Evolutionary conservation across 345 rosid species (phyloP).

Genomic region (Crucihimalaya himalaica): DNA sequence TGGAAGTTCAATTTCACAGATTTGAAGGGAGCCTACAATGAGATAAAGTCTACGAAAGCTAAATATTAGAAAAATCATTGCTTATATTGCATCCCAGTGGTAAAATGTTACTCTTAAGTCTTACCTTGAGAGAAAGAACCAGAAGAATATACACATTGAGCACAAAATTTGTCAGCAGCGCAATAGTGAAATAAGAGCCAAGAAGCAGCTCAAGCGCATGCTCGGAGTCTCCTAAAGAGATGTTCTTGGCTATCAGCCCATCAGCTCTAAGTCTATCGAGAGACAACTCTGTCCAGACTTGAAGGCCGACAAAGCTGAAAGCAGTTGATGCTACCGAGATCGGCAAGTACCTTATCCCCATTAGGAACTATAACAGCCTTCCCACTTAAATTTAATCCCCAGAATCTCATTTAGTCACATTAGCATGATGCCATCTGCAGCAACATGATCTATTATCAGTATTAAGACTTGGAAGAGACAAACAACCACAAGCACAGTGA

Average conservation of each 20-base stretch:
- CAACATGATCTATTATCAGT: conserved; percentile 21
- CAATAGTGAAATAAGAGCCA: conserved; percentile 68
- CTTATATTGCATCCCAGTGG: neutral
- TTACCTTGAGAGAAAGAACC: conserved; percentile 82
- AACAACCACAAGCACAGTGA: neutral
- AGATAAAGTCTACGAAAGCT: neutral
- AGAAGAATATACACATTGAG: conserved; percentile 76
- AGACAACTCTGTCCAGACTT: conserved; percentile 72
- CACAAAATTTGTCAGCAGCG: conserved; percentile 69
- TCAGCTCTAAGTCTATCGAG: conserved; percentile 55
- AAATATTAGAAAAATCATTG: neutral
- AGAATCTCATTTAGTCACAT: conserved; percentile 45
- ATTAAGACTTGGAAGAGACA: neutral
- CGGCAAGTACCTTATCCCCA: conserved; percentile 72
- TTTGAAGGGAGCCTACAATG: neutral
- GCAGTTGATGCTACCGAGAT: conserved; percentile 65
- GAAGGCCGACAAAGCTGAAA: conserved; percentile 73
- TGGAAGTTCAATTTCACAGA: neutral
- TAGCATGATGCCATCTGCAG: conserved; percentile 40
- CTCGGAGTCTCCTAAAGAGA: conserved; percentile 52
- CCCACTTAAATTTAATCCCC: conserved; percentile 44
- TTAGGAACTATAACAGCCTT: conserved; percentile 44
- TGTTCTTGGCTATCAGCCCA: conserved; percentile 53
- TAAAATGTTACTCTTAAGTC: conserved; percentile 15
- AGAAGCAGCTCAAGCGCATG: conserved; percentile 60